These are phyloP conservation scores for Pseudozyma hubeiensis DNA, from an alignment of 1,284 basidiomycete species.

Conservation along the genomic window DNA sequence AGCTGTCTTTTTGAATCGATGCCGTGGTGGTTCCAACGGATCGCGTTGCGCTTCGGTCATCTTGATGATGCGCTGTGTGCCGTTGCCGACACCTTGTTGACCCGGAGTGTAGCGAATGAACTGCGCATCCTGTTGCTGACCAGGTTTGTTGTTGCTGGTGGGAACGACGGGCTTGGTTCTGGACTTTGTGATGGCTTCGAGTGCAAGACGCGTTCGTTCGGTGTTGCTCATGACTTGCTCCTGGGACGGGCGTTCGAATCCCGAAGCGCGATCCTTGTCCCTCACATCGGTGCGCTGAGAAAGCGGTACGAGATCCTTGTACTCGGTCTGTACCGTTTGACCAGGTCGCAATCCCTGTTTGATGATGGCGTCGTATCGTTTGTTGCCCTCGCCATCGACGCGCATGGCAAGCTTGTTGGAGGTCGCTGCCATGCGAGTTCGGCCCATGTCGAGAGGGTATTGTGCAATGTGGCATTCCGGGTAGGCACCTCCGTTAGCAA, in stretches of 20 bases:
- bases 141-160: slow-evolving; percentile 62
- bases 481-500: slow-evolving; percentile 92
- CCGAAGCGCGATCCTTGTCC: slow-evolving; percentile 73
- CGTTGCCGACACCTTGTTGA: slow-evolving; percentile 75
- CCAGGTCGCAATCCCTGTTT: slow-evolving; percentile 90
- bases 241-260: slow-evolving; percentile 90
- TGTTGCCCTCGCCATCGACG: slow-evolving; percentile 94
- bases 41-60: slow-evolving; percentile 86
- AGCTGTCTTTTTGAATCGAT: slow-evolving; percentile 99
- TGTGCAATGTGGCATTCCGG: slow-evolving; percentile 98
- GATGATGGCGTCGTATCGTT: slow-evolving; percentile 96
- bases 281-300: slow-evolving; percentile 83
- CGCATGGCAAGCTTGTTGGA: slow-evolving; percentile 84
- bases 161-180: slow-evolving; percentile 98
- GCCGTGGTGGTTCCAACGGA: slow-evolving; percentile 93
- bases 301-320: slow-evolving; percentile 96
- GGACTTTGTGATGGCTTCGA: slow-evolving; percentile 91
- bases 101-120: slow-evolving; percentile 98
- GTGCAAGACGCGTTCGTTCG: slow-evolving; percentile 87
- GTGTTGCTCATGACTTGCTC: slow-evolving; percentile 87
- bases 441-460: slow-evolving; percentile 94
- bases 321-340: slow-evolving; percentile 89
- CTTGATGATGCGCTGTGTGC: slow-evolving; percentile 97
- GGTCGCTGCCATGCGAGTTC: slow-evolving; percentile 75
- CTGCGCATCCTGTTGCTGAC: slow-evolving; percentile 65